Base-by-base conservation (phyloP, 129 eudicot genomes). In the Apium graveolens region DNA sequence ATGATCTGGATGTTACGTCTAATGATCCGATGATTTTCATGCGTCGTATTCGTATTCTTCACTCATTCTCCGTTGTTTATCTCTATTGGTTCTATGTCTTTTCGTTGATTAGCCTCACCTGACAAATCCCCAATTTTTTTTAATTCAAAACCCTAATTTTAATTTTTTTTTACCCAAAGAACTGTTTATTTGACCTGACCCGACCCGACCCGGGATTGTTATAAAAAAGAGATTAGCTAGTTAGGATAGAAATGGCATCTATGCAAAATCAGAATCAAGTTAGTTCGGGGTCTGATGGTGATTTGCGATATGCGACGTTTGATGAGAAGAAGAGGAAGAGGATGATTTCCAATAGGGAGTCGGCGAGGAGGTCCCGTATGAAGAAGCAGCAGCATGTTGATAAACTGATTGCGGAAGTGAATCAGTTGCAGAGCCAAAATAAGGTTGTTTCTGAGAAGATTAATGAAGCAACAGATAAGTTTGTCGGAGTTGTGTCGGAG, bases 1-100 rank as follows among this genome's bases (percentile, higher is more conserved):
- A 42, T 72, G 35, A n/a, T 26, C 27, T 73, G 27, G 20, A 43
- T 72, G 76, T 42, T 32, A 14, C 46, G n/a, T 82, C 16, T 76
- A 39, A 83, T 80, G 87, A 55, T 63, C 74, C 53, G 31, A 37
- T n/a, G 73, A 70, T 85, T 74, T 76, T 75, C 43, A 81, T 88
- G 86, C 89, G 81, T 32, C 51, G 90, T 14, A 84, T 86, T 75
- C 81, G 92, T 17, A 80, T 86, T 46, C 85, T 89, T 13, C 92
- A 89, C 77, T 89, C 92, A 0, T 88, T 88, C 76, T 88, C 92
- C 35, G 92, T 88, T n/a, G 89, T 88, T 0, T 88, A 83, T 76
- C 90, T 88, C 78, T 80, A 88, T 88, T 82, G 87, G 87, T 88
- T 88, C 83, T 88, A 88, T 76, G 83, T 81, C 73, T 88, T 88